Percentiles rank a stretch among this genome's conserved stretches.
These are phyloP conservation scores for Nannochloris sp. DNA, from an alignment of 139 green algal genomes.

Conservation along the genomic window DNA sequence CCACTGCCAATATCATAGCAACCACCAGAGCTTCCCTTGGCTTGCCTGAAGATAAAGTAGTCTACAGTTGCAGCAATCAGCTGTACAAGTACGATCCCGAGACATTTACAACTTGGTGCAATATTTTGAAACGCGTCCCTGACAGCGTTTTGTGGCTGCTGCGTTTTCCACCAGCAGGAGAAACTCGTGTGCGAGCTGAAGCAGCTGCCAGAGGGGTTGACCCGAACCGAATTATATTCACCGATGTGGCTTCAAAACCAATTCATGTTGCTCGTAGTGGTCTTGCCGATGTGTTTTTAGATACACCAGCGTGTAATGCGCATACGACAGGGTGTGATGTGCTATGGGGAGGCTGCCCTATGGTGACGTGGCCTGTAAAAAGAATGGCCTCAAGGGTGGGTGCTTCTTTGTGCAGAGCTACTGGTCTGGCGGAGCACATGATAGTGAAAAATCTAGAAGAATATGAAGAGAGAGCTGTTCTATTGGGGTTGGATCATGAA, in stretches of 20 bases:
- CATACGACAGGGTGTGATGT: conserved; percentile 91
- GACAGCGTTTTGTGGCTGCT: conserved; percentile 82
- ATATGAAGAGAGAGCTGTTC: conserved; percentile 69
- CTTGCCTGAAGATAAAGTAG: conserved; percentile 67
- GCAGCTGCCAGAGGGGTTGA: conserved; percentile 50
- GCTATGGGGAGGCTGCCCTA: conserved; percentile 79
- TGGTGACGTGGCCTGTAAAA: conserved; percentile 82
- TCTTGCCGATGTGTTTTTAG: conserved; percentile 87
- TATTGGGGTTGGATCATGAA: conserved; percentile 47
- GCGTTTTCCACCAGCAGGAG: conserved; percentile 76
- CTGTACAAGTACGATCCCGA: conserved; percentile 90
- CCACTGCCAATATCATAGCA: neutral
- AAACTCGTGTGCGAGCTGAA: conserved; percentile 39
- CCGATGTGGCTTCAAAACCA: conserved; percentile 79
- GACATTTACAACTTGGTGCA: conserved; percentile 74
- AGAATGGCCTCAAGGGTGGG: conserved; percentile 82
- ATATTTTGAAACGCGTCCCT: conserved; percentile 66
- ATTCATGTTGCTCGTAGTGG: conserved; percentile 69
- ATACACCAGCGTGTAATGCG: conserved; percentile 87
- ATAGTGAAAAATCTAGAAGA: conserved; percentile 51
- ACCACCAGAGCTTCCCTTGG: conserved; percentile 42
- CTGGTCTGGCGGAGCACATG: conserved; percentile 68
- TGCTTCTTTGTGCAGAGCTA: conserved; percentile 64
- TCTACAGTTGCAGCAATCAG: conserved; percentile 82
- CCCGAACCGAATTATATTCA: conserved; percentile 78